Evolutionary conservation across 352 stramenopile genomes (phyloP).

Genomic region (Albugo laibachii): DNA sequence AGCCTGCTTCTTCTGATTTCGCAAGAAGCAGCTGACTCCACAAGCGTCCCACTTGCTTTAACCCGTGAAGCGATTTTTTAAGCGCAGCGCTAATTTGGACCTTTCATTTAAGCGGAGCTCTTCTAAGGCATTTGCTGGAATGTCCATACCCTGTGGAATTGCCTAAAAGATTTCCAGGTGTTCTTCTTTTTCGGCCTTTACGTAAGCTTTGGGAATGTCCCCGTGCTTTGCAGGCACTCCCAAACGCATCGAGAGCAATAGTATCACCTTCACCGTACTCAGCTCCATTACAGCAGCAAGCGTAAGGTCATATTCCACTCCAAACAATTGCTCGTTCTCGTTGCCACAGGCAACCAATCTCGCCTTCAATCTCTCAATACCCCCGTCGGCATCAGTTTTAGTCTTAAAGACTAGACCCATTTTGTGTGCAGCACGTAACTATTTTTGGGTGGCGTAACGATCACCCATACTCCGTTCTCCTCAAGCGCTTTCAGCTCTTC

Average conservation of each 20-base stretch:
- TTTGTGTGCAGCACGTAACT: not conserved
- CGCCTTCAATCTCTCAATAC: not conserved
- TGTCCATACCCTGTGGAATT: not conserved
- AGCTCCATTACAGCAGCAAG: not conserved
- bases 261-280: conserved; percentile 1
- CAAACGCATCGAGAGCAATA: not conserved
- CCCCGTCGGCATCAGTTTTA: not conserved
- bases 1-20: not conserved
- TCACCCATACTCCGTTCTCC: not conserved
- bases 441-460: not conserved
- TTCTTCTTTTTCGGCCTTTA: conserved; percentile 2
- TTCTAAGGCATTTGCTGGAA: no score
- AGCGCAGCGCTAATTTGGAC: not conserved
- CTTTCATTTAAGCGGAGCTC: no score
- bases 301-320: not conserved
- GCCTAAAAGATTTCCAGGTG: conserved; percentile 3
- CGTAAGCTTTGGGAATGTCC: conserved; percentile 3
- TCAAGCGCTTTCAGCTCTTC: not conserved
- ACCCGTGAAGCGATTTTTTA: conserved; percentile 2
- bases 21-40: conserved; percentile 4
- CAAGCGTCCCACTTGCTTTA: not conserved
- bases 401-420: not conserved
- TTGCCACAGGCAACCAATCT: not conserved
- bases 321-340: not conserved
- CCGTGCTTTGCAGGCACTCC: not conserved